Base-by-base conservation (phyloP, 345 rosid genomes). In the Camelina neglecta region DNA sequence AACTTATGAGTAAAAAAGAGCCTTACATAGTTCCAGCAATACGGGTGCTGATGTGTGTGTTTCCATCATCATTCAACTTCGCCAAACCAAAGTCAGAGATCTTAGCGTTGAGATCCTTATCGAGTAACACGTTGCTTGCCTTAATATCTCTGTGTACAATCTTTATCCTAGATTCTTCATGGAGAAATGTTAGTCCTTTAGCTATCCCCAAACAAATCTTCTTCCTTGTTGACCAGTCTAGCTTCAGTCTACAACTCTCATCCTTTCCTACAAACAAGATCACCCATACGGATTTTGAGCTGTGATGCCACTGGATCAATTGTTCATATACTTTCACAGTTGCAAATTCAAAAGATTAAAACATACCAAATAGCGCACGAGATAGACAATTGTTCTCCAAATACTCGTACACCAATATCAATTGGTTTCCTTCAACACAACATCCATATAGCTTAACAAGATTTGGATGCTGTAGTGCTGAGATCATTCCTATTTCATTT, bases 41-140 rank as follows among this genome's bases (percentile, higher is more conserved):
- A 3, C 95, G 83, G 3, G 97, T 91, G 76, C 98, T 93, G 78
- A 91, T 88, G 83, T 93, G 98, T 60, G 93, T 86, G 71, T 86
- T 81, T 39, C 84, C 96, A 71, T 89, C 98, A 71, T 93, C 95
- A 45, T 84, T 84, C 7, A 93, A 85, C 88, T 89, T 93, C 18
- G 98, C 97, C 76, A 93, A 66, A 74, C 98, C 98, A 70, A 93
- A 93, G 76, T 93, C 97, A 31, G 98, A 93, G 72, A 93, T 93
- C 77, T 93, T 93, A 3, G 98, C 89, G 67, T 85, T 86, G 38
- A 90, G 82, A 77, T 90, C 85, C 81, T 88, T 89, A 63, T 93
- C 97, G 29, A 93, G 93, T 76, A 93, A 83, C 71, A 93, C 93
- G 42, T 93, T 91, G 83, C 97, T 89, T 6, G 93, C 84, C 87